Percentiles rank a stretch among this genome's conserved stretches.
Evolutionary conservation across 2,329 filamentous ascomycete species (phyloP).

Genomic region (Diaporthe vaccinii): DNA sequence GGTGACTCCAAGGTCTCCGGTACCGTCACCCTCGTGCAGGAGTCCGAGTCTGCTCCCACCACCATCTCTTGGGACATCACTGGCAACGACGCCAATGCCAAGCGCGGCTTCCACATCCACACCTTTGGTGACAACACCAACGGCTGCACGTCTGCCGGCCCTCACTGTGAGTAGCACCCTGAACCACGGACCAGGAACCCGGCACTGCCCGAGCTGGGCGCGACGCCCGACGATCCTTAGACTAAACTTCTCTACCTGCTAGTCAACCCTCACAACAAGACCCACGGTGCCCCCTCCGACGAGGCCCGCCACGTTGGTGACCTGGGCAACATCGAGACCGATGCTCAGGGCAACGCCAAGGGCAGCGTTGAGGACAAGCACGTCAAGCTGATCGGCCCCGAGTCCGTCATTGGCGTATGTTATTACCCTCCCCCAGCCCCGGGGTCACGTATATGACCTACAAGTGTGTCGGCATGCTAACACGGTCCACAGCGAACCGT

Average conservation of each 20-base stretch:
- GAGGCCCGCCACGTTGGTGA: conserved; percentile 94
- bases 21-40: conserved; percentile 96
- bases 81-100: conserved; percentile 92
- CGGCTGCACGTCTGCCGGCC: conserved; percentile 97
- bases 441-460: neutral
- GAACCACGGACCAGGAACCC: neutral
- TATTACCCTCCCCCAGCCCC: neutral
- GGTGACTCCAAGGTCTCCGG: conserved; percentile 97
- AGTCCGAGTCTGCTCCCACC: conserved; percentile 83
- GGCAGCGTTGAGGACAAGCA: conserved; percentile 84
- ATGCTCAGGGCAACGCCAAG: conserved; percentile 90
- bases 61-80: conserved; percentile 92
- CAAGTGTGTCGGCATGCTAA: conserved; percentile 11
- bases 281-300: conserved; percentile 89
- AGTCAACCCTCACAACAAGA: conserved; percentile 98
- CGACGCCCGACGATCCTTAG: neutral
- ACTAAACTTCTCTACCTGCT: conserved; percentile 38
- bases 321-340: conserved; percentile 96
- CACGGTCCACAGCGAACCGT: conserved; percentile 79
- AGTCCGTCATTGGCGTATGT: conserved; percentile 92
- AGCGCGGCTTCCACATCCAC: conserved; percentile 99
- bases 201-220: conserved; percentile 1
- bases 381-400: conserved; percentile 94
- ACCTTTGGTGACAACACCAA: conserved; percentile 99
- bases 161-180: conserved; percentile 84